These are phyloP conservation scores for Neobulgaria alba DNA, from an alignment of 2,329 filamentous ascomycete genomes.

Conservation along the genomic window DNA sequence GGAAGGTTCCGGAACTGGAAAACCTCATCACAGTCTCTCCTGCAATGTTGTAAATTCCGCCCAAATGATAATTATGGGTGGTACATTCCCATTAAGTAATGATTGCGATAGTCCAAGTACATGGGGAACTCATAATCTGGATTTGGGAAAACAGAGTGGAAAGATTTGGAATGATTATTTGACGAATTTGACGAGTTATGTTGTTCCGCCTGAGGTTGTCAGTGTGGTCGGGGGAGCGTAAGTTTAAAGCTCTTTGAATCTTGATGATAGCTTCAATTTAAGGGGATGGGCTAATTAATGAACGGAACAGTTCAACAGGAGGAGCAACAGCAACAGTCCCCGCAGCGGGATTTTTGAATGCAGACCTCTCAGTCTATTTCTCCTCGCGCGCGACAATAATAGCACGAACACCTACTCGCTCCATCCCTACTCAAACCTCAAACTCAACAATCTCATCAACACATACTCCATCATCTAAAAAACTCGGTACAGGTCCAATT, in stretches of 20 bases:
- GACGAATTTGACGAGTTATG: constrained; percentile 41
- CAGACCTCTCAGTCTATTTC: constrained; percentile 46
- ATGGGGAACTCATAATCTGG: constrained; percentile 48
- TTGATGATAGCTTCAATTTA: background rate
- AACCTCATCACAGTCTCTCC: constrained; percentile 45
- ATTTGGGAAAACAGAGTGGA: constrained; percentile 42
- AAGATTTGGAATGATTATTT: constrained; percentile 44
- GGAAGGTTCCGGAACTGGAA: constrained; percentile 32
- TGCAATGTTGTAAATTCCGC: constrained; percentile 48
- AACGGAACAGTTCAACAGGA: constrained; percentile 34
- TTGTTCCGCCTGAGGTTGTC: constrained; percentile 44
- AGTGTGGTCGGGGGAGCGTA: constrained; percentile 40
- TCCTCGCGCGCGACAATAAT: constrained; percentile 38
- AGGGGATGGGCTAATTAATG: constrained; percentile 1
- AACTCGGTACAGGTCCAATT: constrained; percentile 33
- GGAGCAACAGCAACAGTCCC: constrained; percentile 46
- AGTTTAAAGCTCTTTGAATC: constrained; percentile 2
- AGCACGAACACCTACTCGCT: constrained; percentile 42
- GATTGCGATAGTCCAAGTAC: constrained; percentile 44
- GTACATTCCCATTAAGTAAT: constrained; percentile 41
- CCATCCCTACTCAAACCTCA: constrained; percentile 6
- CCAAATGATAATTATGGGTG: constrained; percentile 57
- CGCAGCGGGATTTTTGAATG: constrained; percentile 38
- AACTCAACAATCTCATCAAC: constrained; percentile 21
- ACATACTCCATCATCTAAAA: background rate